Evolutionary conservation across 2,329 filamentous ascomycete species (phyloP), one percentile per base, ranked within the genome.

Genomic region (Tympanopsis confertula): DNA sequence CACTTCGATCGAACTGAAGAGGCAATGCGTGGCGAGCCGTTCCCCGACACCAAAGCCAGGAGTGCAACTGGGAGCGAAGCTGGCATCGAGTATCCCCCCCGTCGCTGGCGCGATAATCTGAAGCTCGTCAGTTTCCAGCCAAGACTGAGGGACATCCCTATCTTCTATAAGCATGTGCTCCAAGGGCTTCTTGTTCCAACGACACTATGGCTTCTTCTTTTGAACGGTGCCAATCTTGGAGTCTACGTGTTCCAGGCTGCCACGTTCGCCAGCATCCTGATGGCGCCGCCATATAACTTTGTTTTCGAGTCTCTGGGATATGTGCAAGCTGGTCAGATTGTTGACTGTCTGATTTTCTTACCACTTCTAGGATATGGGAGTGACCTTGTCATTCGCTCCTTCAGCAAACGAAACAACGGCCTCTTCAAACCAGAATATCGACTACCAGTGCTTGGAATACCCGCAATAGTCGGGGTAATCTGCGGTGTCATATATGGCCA

Each of bases 171-270:
- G 20, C 39, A 50, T n/a, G 41, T 44, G 1, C 35, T 26, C 2
- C 41, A 46, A 14, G 39, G 39, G 1, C 14, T 50, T 12, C 36
- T 41, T 18, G 17, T 50, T 10, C 48, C 45, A 1, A 41, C 42
- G 15, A 44, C 50, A 5, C 17, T 48, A 4, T 50, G 47, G 47
- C 35, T 50, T 28, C 24, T 50, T 2, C 30, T 47, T 15, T 29
- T 49, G 22, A 52, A 52, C 36, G 50, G 50, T 3, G 45, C 44
- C 1, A 45, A 44, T 36, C 20, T 52, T 10, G 48, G 48, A 2
- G 39, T 50, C 35, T 29, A 52, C n/a, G 39, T 52, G 13, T 49
- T 42, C 35, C 45, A 48, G 18, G 38, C 41, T 3, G 44, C 46
- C 3, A 50, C 49, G 0, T 51, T 49, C 24, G 44, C 41, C 2